Evolutionary conservation across 1,139 yeast species (phyloP), one percentile per base, ranked within the genome.

Genomic region (Yamadazyma taylorii): DNA sequence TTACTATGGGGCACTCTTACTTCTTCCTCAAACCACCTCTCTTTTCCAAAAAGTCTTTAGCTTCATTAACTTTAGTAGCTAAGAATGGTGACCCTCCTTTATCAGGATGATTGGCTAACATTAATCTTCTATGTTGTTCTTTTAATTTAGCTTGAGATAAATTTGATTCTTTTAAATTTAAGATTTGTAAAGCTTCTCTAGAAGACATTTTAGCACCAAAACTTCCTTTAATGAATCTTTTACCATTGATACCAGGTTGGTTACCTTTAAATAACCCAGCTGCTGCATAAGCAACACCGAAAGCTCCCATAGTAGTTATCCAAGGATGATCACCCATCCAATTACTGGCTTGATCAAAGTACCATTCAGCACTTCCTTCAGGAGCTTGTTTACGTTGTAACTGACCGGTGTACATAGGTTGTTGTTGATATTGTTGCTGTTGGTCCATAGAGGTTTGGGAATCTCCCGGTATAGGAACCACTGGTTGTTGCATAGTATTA

Each of bases 21-120:
- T 67, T 67, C 48, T 65, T 60, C 55, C 71, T 73, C 67, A 77
- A 53, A 11, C 79, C 79, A 28, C 88, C 88, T 58, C 90, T 79
- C 67, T 88, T 89, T 51, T 87, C 95, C 57, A 92, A 73, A 58
- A 89, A 83, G 55, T 89, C 96, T 63, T 92, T 92, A 37, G 98
- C 97, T 66, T 92, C 97, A 61, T 92, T 92, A 50, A 92, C 89
- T 71, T 92, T 92, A 34, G 97, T 90, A 43, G 98, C 98, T 57
- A 92, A 63, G 55, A 79, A 90, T 27, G 97, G 92, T 14, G 96
- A 85, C 8, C 98, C 98, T 36, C 98, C 98, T 58, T 94, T 86
- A 67, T 92, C 98, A 10, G 98, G 98, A 59, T 92, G 98, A 66
- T 92, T 92, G 60, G 92, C 72, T 96, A 92, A 89, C 67, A 87